Conservation (phyloP, 345 rosid species). For the Sapria himalayana region DNA sequence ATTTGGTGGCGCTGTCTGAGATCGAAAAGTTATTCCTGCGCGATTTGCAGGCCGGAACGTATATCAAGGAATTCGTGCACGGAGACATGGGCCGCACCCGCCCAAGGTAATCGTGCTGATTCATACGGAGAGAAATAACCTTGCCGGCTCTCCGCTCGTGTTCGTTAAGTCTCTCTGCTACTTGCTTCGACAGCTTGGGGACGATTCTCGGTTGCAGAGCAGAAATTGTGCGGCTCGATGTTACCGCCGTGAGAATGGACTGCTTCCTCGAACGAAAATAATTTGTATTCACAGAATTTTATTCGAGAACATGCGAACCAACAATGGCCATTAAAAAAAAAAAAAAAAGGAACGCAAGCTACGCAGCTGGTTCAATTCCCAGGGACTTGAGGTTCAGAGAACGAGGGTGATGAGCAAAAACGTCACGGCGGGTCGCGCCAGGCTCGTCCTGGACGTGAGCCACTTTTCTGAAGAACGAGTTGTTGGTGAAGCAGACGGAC, state of each 20-base stretch:
- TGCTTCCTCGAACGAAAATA: constrained; percentile 26
- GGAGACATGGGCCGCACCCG: constrained; percentile 91
- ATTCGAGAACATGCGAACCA: no score
- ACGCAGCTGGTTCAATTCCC: constrained; percentile 52
- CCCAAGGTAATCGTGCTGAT: constrained; percentile 94
- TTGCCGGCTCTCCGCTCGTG: no score
- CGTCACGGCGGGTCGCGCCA: constrained; percentile 19
- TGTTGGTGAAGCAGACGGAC: constrained; percentile 19
- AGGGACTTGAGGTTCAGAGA: constrained; percentile 35
- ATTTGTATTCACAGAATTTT: no score
- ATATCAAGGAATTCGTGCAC: constrained; percentile 88
- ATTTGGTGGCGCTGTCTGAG: neutral
- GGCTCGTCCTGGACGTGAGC: constrained; percentile 40
- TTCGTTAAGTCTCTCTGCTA: no score
- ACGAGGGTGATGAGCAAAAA: constrained; percentile 16
- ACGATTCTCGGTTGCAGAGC: constrained; percentile 70
- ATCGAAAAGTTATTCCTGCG: neutral
- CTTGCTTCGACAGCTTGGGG: constrained; percentile 58
- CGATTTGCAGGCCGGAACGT: constrained; percentile 74
- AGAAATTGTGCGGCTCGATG: constrained; percentile 83
- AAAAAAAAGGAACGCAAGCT: no score
- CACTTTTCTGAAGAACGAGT: constrained; percentile 49
- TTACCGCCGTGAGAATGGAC: constrained; percentile 84
- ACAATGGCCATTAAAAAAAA: no score
- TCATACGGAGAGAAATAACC: no score